Evolutionary conservation across 208 protist species (phyloP), one percentile per base, ranked within the genome.

Genomic region (Strigomonas galati): DNA sequence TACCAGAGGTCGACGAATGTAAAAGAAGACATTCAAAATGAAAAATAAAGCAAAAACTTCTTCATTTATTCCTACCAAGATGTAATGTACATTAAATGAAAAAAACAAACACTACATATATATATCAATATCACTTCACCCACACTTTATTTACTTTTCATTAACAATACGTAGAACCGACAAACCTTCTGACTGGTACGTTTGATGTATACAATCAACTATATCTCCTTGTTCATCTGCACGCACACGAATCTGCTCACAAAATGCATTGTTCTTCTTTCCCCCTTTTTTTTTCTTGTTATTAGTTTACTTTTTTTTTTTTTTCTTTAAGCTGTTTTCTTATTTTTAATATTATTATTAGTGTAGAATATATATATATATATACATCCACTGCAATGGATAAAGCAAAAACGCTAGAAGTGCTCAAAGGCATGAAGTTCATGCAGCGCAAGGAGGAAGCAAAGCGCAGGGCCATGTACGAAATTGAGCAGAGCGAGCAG

Each of bases 401-500:
- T 78, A 92, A 86, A 60, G 57, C 64, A 12, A 91, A 91, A 65
- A 87, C 84, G 9, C n/a, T 96, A 17, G 87, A 96, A 44, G 71
- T 89, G 27, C 85, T 96, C 23, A 81, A 85, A 2, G 78, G 85
- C 70, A 93, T 96, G 90, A 96, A 93, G 71, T 96, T 96, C 64
- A 96, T 96, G 90, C 90, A 96, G 68, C 87, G 90, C 43, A 93
- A 93, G 69, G 87, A 96, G 54, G 90, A 96, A 64, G 79, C 76
- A 24, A 89, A 89, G 69, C 82, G 87, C 1, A 79, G 90, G 15
- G 81, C 82, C 37, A 65, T 81, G 28, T 92, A 88, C 77, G 87
- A 96, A 61, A 44, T 73, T 0, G 64, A 86, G 37, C 90, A 89
- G 37, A 71, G 78, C 17, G 79, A 84, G 56, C 65, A 76, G 46